Evolutionary conservation across 1,284 basidiomycete species (phyloP).

Genomic region (Meira nashicola): DNA sequence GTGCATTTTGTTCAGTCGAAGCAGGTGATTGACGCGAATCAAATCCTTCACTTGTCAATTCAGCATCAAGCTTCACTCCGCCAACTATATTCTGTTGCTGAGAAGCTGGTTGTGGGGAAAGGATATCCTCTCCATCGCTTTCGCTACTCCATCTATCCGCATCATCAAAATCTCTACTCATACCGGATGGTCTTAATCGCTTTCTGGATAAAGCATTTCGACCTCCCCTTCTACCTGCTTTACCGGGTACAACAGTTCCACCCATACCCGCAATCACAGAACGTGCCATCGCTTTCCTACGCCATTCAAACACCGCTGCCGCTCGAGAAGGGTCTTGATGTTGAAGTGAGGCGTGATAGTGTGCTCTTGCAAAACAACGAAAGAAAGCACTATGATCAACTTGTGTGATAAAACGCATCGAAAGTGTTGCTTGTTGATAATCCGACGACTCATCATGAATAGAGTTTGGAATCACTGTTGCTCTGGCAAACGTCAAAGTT

Average conservation of each 20-base stretch:
- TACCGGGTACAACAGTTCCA: constrained; percentile 28
- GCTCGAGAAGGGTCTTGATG: not conserved
- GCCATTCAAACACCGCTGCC: constrained; percentile 22
- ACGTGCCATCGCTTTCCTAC: constrained; percentile 26
- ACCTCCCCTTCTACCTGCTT: constrained; percentile 17
- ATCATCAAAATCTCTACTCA: constrained; percentile 33
- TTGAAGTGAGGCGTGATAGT: constrained; percentile 12
- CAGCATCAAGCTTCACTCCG: no score
- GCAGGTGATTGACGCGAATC: no score
- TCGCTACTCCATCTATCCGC: constrained; percentile 37
- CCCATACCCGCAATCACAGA: constrained; percentile 35
- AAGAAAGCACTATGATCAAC: constrained; percentile 30
- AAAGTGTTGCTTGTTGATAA: constrained; percentile 11
- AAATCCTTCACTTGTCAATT: no score
- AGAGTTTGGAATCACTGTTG: not conserved
- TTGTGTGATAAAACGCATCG: constrained; percentile 25
- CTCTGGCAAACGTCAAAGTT: constrained; percentile 3
- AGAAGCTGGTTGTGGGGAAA: no score
- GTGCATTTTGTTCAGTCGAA: not conserved
- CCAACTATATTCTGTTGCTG: no score
- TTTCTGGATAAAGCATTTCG: constrained; percentile 28
- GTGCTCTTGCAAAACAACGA: constrained; percentile 22
- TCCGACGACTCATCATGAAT: not conserved
- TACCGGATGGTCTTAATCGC: constrained; percentile 26
- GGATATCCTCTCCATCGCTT: constrained; percentile 25